Evolutionary conservation across 208 protist species (phyloP), one percentile per base, ranked within the genome.

Genomic region (Trichomonas tenax): DNA sequence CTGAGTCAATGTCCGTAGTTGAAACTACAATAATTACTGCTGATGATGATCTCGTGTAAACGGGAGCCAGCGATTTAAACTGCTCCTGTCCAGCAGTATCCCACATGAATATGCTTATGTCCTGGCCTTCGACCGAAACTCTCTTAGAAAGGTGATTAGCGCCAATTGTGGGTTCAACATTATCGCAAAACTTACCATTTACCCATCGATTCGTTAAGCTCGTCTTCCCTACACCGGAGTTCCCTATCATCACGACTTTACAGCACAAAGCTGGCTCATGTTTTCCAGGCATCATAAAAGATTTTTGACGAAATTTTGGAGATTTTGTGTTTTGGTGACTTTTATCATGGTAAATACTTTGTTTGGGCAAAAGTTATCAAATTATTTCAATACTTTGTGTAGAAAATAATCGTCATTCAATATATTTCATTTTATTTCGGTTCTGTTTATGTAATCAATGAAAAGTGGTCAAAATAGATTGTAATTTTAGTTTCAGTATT

Each of bases 1-100:
- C 34, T 17, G 82, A 90, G 1, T 45, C 82, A 36, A 48, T 23
- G 17, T 90, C 41, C 2, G 36, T 90, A 15, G 41, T 90, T 48
- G 82, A 45, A 11, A 11, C 14, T n/a, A 36, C 41, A 34, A 90
- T 0, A n/a, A 90, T n/a, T 45, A 36, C 82, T 34, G 41, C 82
- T 34, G 23, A 21, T 48, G 82, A 6, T 34, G 82, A 90, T 48
- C 82, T 2, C 8, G 41, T 11, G 41, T 90, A 90, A 34, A 90
- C 14, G 2, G 82, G 82, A 4, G 82, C 41, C 0, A 90, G 41
- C 3, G 82, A 17, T 48, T 90, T 26, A 31, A 90, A 90, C 40
- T 90, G 82, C n/a, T 90, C 82, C n/a, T 90, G 82, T 9, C 82
- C 82, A 15, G 82, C 36, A 48, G 82, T 90, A 90, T 90, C 82